Evolutionary conservation across 768 basidiomycete genomes (phyloP).

Genomic region (Macrolepiota dolichaula): DNA sequence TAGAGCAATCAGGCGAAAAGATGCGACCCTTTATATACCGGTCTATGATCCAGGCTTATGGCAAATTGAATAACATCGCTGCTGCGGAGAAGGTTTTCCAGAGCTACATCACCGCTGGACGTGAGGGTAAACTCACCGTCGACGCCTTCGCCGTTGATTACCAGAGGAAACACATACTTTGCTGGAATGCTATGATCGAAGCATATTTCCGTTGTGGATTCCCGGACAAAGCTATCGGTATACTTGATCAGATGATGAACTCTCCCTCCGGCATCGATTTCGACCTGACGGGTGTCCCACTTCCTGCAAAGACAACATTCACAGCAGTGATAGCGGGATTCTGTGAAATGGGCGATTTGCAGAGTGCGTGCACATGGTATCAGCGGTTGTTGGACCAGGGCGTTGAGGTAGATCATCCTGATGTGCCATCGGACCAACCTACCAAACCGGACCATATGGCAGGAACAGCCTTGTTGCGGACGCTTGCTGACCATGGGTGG

Average conservation of each 20-base stretch:
- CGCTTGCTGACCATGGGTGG: constrained; percentile 28
- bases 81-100: constrained; percentile 58
- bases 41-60: constrained; percentile 57
- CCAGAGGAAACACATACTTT: constrained; percentile 31
- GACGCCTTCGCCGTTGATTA: background rate
- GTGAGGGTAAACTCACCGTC: constrained; percentile 29
- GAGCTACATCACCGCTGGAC: constrained; percentile 47
- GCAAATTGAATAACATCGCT: constrained; percentile 43
- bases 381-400: constrained; percentile 52
- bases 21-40: constrained; percentile 32
- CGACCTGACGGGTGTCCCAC: constrained; percentile 41
- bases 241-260: constrained; percentile 72
- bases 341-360: constrained; percentile 53
- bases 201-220: constrained; percentile 65
- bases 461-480: constrained; percentile 56
- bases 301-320: constrained; percentile 62
- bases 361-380: constrained; percentile 71
- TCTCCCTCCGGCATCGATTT: constrained; percentile 33
- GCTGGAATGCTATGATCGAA: constrained; percentile 78
- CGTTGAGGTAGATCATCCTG: constrained; percentile 30
- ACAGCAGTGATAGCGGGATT: constrained; percentile 65
- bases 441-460: constrained; percentile 48
- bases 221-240: constrained; percentile 57
- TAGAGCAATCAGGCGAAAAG: constrained; percentile 41
- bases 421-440: constrained; percentile 30